Conservation (phyloP, 257 asterid genomes). For the Nicotiana paniculata region DNA sequence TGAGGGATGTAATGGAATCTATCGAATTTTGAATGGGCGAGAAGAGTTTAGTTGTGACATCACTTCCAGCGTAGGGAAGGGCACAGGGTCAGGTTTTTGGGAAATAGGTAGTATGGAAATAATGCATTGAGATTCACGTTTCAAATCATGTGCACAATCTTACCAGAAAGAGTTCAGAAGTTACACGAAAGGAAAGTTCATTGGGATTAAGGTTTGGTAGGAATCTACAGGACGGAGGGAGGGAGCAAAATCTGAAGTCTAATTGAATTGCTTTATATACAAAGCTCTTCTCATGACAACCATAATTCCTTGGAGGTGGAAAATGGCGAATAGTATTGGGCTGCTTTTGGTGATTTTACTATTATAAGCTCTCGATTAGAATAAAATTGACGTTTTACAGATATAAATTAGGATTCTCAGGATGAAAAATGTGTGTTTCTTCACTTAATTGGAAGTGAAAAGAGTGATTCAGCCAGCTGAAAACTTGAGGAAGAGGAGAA, state of each 20-base stretch:
- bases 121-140: neutral
- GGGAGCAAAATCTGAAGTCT: neutral
- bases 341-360: neutral
- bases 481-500: neutral
- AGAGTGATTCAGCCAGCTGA: neutral
- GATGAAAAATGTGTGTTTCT: neutral
- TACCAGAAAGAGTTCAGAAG: neutral
- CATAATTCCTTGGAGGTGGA: neutral
- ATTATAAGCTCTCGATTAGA: neutral
- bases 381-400: neutral
- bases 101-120: neutral
- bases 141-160: neutral
- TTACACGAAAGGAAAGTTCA: neutral
- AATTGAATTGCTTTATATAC: neutral
- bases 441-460: neutral
- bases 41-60: neutral
- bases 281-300: neutral
- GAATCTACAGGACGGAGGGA: neutral
- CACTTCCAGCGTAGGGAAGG: neutral
- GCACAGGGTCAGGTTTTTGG: neutral
- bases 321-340: neutral
- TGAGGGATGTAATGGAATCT: neutral
- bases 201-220: too few species aligned
- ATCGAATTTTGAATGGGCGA: neutral
- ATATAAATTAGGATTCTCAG: neutral